Percentiles rank a stretch among this genome's conserved stretches.
These are phyloP conservation scores for Starmerella gropengiesseri DNA, from an alignment of 805 yeast genomes.

Conservation along the genomic window DNA sequence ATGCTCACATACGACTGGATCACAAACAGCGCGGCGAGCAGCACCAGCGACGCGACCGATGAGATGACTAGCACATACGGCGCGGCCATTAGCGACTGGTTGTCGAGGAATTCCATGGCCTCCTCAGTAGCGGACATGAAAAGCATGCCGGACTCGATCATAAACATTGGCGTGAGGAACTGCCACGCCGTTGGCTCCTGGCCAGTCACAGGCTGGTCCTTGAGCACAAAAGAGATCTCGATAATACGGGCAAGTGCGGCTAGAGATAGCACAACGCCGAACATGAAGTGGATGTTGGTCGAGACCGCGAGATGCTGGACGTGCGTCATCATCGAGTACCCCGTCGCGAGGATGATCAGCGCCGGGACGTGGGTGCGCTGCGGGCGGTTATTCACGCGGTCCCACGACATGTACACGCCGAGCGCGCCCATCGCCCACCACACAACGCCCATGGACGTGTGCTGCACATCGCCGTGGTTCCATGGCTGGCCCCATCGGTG, in stretches of 20 bases:
- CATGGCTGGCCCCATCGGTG: constrained; percentile 94
- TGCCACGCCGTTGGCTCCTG: constrained; percentile 61
- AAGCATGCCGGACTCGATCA: constrained; percentile 64
- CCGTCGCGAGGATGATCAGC: constrained; percentile 71
- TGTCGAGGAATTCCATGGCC: constrained; percentile 58
- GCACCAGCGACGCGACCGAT: constrained; percentile 63
- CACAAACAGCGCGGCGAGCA: constrained; percentile 53
- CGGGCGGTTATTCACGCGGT: constrained; percentile 36
- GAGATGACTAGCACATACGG: constrained; percentile 63
- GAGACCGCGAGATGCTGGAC: constrained; percentile 63
- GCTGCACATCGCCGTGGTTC: constrained; percentile 91
- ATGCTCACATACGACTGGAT: constrained; percentile 47
- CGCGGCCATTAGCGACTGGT: constrained; percentile 73
- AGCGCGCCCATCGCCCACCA: constrained; percentile 94
- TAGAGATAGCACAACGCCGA: constrained; percentile 67
- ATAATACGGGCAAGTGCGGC: constrained; percentile 69
- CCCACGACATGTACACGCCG: constrained; percentile 66
- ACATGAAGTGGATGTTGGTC: constrained; percentile 78
- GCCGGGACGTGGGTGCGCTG: constrained; percentile 71
- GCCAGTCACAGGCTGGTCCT: constrained; percentile 37
- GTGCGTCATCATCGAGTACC: constrained; percentile 91
- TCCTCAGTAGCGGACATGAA: constrained; percentile 94
- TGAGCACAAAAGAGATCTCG: constrained; percentile 68
- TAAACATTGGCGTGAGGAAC: constrained; percentile 71
- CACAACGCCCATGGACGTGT: constrained; percentile 89